These are phyloP conservation scores for Candida tibetensis DNA, from an alignment of 805 yeast genomes.

Conservation along the genomic window DNA sequence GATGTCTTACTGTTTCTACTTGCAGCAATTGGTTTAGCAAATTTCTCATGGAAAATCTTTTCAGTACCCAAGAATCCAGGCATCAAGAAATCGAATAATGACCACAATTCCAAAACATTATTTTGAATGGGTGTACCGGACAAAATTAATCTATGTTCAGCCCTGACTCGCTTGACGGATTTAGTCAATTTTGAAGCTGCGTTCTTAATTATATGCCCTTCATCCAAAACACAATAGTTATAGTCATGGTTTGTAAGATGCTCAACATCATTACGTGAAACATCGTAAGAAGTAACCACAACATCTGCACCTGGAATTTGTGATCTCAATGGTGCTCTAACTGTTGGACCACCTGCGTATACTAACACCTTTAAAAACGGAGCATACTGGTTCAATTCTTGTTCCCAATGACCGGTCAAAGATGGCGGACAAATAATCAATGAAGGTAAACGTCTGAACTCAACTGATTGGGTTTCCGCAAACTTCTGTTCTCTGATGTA, in stretches of 20 bases:
- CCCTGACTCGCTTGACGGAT: conserved; percentile 76
- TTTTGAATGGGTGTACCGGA: conserved; percentile 99
- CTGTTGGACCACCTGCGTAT: conserved; percentile 90
- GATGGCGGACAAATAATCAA: conserved; percentile 95
- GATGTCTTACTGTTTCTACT: conserved; percentile 85
- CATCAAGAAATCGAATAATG: conserved; percentile 95
- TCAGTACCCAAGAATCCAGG: conserved; percentile 98
- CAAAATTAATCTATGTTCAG: conserved; percentile 85
- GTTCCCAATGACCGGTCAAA: conserved; percentile 98
- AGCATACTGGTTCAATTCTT: conserved; percentile 84
- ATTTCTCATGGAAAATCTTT: conserved; percentile 87
- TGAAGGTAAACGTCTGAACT: conserved; percentile 75
- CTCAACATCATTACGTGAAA: conserved; percentile 86
- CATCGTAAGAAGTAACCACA: conserved; percentile 93
- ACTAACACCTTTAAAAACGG: conserved; percentile 80
- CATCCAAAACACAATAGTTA: conserved; percentile 94
- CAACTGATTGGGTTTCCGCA: conserved; percentile 55
- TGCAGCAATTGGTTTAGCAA: conserved; percentile 97
- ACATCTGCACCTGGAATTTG: conserved; percentile 65
- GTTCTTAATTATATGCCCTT: conserved; percentile 96
- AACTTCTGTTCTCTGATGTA: conserved; percentile 75
- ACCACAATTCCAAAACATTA: conserved; percentile 95
- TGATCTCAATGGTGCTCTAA: conserved; percentile 55
- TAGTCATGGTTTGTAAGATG: conserved; percentile 59
- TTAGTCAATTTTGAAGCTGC: conserved; percentile 83